A percentile compares a stretch with the other conserved stretches of the same genome.
Conservation (phyloP, 2,329 filamentous ascomycete genomes). For the Chaetomium sp. region DNA sequence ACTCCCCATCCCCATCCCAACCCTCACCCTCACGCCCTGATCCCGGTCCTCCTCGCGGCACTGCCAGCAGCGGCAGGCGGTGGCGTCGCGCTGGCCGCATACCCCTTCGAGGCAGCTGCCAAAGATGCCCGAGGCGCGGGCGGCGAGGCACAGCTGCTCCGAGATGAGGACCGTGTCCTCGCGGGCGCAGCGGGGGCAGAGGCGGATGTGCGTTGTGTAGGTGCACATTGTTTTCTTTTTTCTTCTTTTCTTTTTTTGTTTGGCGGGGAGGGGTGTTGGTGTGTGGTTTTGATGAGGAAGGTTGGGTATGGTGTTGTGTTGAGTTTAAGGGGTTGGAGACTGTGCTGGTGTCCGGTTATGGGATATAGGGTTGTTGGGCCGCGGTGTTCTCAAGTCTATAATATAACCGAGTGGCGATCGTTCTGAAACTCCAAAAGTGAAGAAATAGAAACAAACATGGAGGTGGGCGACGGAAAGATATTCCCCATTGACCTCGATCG, state of each 20-base stretch:
- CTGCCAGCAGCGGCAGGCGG: conserved; percentile 13
- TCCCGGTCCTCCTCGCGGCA: background rate
- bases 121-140: conserved; percentile 42
- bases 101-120: conserved; percentile 44
- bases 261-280: background rate
- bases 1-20: conserved; percentile 41
- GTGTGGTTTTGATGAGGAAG: background rate
- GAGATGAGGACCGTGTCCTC: conserved; percentile 48
- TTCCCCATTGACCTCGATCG: background rate
- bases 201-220: conserved; percentile 44
- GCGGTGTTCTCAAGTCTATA: background rate
- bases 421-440: background rate
- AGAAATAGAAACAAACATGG: background rate
- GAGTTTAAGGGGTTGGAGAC: background rate
- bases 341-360: background rate
- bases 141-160: conserved; percentile 42
- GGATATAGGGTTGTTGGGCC: background rate
- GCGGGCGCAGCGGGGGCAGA: conserved; percentile 42
- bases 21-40: no score
- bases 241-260: conserved; percentile 28
- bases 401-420: background rate
- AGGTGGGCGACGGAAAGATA: background rate
- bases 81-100: conserved; percentile 38
- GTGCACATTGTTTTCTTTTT: conserved; percentile 46
- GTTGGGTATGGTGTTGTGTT: background rate